These are phyloP conservation scores for Botrytis elliptica DNA, from an alignment of 2,329 filamentous ascomycete genomes.

Conservation along the genomic window DNA sequence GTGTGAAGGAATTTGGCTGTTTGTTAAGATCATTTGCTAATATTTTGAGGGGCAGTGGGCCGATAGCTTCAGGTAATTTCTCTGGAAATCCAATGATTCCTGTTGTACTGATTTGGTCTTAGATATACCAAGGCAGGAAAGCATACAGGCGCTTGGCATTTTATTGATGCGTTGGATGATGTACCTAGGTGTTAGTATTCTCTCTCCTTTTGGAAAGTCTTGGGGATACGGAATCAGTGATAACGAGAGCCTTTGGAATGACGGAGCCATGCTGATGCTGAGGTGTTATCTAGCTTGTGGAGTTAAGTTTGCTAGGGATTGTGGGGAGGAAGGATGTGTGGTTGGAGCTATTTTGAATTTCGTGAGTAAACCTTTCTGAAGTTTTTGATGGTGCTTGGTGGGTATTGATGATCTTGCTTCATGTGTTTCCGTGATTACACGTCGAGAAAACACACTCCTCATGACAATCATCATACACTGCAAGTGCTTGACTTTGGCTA, in stretches of 20 bases:
- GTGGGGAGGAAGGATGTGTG: conserved; percentile 60
- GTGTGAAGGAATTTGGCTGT: not conserved
- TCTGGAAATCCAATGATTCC: not conserved
- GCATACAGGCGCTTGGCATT: conserved; percentile 64
- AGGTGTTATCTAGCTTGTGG: conserved; percentile 46
- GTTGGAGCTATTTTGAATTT: conserved; percentile 46
- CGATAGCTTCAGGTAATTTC: conserved; percentile 45
- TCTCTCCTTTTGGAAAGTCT: not conserved
- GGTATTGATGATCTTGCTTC: not conserved
- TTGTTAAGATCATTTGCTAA: not conserved
- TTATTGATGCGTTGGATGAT: conserved; percentile 65
- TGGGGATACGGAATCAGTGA: not conserved
- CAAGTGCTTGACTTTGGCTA: not conserved
- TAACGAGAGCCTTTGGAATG: not conserved
- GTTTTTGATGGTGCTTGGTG: not conserved
- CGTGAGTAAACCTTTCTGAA: conserved; percentile 27
- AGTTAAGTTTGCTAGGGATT: conserved; percentile 60
- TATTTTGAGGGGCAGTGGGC: conserved; percentile 50
- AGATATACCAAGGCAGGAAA: conserved; percentile 62
- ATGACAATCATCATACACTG: not conserved
- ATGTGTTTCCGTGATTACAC: not conserved
- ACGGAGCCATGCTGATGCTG: not conserved
- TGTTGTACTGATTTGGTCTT: conserved; percentile 21
- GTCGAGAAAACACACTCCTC: not conserved
- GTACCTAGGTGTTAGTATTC: conserved; percentile 46